These are phyloP conservation scores for Jaenimonas drosophilae DNA, from an alignment of 208 protist genomes.

Conservation along the genomic window DNA sequence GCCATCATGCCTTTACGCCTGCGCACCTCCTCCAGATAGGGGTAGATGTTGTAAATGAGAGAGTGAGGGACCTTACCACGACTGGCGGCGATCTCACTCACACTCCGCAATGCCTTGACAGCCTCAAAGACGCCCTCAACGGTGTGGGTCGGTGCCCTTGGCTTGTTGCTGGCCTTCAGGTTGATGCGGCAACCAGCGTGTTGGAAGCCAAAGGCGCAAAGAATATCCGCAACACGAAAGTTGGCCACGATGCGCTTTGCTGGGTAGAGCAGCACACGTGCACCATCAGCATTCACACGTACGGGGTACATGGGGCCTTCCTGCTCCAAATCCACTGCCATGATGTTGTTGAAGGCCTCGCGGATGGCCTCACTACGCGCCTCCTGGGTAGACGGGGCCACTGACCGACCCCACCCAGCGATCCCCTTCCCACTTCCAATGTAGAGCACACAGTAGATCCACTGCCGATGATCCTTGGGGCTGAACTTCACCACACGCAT, in stretches of 20 bases:
- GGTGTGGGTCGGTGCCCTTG: slow-evolving; percentile 83
- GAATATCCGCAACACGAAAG: slow-evolving; percentile 86
- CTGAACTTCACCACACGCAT: slow-evolving; percentile 92
- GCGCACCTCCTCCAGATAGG: slow-evolving; percentile 89
- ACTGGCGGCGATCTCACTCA: slow-evolving; percentile 88
- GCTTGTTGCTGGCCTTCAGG: slow-evolving; percentile 70
- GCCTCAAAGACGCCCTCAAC: slow-evolving; percentile 88
- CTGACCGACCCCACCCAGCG: slow-evolving; percentile 82
- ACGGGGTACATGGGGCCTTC: slow-evolving; percentile 91
- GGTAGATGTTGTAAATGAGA: slow-evolving; percentile 90
- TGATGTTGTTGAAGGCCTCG: slow-evolving; percentile 88
- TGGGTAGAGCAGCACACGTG: slow-evolving; percentile 84
- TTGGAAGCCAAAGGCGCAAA: slow-evolving; percentile 92
- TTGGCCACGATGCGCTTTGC: slow-evolving; percentile 86
- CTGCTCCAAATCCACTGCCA: slow-evolving; percentile 90
- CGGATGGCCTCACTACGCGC: slow-evolving; percentile 85
- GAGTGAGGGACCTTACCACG: slow-evolving; percentile 89
- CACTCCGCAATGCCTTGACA: slow-evolving; percentile 80
- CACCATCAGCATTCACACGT: slow-evolving; percentile 83
- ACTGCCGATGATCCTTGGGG: slow-evolving; percentile 89
- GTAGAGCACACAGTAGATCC: slow-evolving; percentile 90
- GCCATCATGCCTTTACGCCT: slow-evolving; percentile 90
- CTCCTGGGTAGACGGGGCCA: slow-evolving; percentile 86
- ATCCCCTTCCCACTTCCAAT: slow-evolving; percentile 88
- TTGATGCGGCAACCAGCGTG: slow-evolving; percentile 86